These are phyloP conservation scores for Fraxinus americana DNA, from an alignment of 257 asterid genomes.

Conservation along the genomic window DNA sequence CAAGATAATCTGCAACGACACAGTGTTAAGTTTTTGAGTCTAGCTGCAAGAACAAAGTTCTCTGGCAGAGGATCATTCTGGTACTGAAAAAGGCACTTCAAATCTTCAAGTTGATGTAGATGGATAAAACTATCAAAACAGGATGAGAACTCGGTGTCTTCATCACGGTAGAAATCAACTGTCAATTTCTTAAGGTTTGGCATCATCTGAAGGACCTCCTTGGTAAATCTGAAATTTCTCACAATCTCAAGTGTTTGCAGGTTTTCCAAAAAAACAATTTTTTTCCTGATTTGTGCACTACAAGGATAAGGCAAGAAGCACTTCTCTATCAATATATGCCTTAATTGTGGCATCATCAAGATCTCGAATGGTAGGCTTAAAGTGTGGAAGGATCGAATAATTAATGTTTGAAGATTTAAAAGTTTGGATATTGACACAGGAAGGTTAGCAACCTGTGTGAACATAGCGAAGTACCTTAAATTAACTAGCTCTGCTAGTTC, in stretches of 20 bases:
- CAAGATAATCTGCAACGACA: neutral
- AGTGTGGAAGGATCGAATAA: neutral
- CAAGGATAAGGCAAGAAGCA: neutral
- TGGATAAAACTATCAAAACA: neutral
- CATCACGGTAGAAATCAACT: neutral
- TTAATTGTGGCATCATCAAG: constrained; percentile 29
- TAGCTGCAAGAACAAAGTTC: neutral
- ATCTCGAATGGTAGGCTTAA: constrained; percentile 1
- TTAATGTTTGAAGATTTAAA: constrained; percentile 26
- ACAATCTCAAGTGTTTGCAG: neutral
- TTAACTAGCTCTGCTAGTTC: neutral
- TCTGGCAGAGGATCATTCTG: neutral
- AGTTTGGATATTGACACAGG: constrained; percentile 21
- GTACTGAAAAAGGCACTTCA: constrained; percentile 6
- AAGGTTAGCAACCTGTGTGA: neutral
- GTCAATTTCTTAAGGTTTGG: constrained; percentile 18
- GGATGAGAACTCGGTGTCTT: neutral
- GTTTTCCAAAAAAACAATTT: neutral
- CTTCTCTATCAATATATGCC: constrained; percentile 25
- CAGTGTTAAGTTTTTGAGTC: constrained; percentile 11
- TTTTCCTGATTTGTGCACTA: neutral
- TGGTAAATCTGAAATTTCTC: constrained; percentile 2
- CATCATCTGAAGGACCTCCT: neutral
- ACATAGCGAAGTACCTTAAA: constrained; percentile 20
- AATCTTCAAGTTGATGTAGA: constrained; percentile 14